Base-by-base conservation (phyloP, 768 basidiomycete genomes). In the Jaapia argillacea region DNA sequence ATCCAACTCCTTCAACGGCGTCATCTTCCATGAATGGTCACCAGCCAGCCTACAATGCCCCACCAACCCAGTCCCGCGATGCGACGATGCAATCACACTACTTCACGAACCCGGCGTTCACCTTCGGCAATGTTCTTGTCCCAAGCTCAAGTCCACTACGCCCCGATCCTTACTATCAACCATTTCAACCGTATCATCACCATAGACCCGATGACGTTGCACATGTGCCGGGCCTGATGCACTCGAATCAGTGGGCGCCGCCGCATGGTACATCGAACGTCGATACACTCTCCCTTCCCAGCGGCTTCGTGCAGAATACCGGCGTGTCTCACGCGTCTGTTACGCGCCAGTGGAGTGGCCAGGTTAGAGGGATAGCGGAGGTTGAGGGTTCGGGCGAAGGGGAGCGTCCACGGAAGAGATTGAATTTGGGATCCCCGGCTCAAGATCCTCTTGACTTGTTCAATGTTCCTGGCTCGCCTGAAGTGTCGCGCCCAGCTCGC, bases 1-100 rank as follows among this genome's bases (percentile, higher is more conserved):
- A 52, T 40, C 38, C 56, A 36, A 67, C 60, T 48, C 49, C 54
- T 41, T 51, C 56, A 46, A 53, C 27, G 47, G 41, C 20, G 44
- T 54, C 58, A 59, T 63, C 57, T 62, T 51, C 61, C 53, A 48
- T 56, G 53, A 58, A 60, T 56, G 47, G 20, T 31, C 43, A 48
- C 7, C 40, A 42, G 24, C 50, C 51, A 31, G 38, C 55, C 43
- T 53, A 54, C 33, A 48, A 36, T 27, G 46, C 51, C 12, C 77
- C 71, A 46, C 80, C 81, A 5, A 37, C 72, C 27, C 85, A 88
- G 66, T 84, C 83, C 47, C 75, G 85, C 53, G 85, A 88, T 67
- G 83, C 74, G 36, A 82, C 80, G n/a, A 61, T 75, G 28, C 55
- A 72, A 60, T 77, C 80, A 45, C 77, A 75, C 46, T 84, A 55